Conservation (phyloP, 495 filamentous ascomycete genomes). For the Niebla homalea region DNA sequence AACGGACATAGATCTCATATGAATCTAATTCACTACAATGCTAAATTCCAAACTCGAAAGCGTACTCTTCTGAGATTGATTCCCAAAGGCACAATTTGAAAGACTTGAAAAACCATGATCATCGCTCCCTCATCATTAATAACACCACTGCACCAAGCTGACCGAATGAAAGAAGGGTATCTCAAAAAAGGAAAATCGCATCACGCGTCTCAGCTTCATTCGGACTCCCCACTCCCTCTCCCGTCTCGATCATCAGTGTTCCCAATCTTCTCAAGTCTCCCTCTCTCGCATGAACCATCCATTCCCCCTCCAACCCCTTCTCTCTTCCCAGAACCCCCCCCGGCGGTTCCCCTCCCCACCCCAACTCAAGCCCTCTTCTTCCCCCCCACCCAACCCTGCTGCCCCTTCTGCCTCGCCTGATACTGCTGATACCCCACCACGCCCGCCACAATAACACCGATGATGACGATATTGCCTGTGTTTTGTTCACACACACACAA, state of each 20-base stretch:
- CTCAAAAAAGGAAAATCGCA: not conserved
- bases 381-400: conserved; percentile 6
- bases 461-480: conserved; percentile 39
- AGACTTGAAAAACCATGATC: too few relatives aligned
- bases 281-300: not conserved
- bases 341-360: not conserved
- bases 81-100: too few relatives aligned
- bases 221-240: not conserved
- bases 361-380: conserved; percentile 7
- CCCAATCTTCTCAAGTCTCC: not conserved
- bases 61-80: too few relatives aligned
- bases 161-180: not conserved
- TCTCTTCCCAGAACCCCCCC: too few relatives aligned
- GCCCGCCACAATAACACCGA: conserved; percentile 32
- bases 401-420: conserved; percentile 21
- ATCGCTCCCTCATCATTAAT: too few relatives aligned
- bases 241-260: not conserved
- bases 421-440: conserved; percentile 31
- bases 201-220: not conserved
- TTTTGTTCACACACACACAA: too few relatives aligned
- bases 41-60: too few relatives aligned
- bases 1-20: not conserved
- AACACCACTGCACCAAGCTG: too few relatives aligned
- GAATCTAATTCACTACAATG: too few relatives aligned
- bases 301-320: not conserved